phyloP scores from a whole-genome alignment of 176 grass and related monocot genomes.

The Lolium rigidum region DNA sequence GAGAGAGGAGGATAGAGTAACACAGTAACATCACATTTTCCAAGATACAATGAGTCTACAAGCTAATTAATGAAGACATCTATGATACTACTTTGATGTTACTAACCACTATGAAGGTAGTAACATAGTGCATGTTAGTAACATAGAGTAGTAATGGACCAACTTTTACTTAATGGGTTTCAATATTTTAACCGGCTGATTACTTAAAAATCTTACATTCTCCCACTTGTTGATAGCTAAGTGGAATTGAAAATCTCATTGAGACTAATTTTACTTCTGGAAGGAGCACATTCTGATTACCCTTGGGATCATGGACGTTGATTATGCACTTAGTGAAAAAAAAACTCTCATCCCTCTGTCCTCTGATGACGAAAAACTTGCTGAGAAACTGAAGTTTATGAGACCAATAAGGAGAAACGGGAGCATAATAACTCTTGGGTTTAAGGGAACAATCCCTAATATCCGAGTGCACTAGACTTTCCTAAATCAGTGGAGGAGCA shows the following conservation, averaged over 20 bases:
- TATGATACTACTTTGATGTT: too few species aligned
- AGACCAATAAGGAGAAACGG: neutral
- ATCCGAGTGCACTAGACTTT: neutral
- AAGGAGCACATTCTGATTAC: neutral
- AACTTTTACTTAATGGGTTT: too few species aligned
- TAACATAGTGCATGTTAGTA: too few species aligned
- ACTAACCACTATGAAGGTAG: too few species aligned
- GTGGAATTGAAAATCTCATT: neutral
- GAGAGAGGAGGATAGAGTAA: too few species aligned
- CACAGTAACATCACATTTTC: too few species aligned
- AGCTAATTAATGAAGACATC: too few species aligned
- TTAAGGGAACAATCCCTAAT: neutral
- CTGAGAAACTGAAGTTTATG: neutral
- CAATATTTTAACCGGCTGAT: too few species aligned
- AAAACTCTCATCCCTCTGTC: neutral
- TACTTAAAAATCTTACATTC: too few species aligned
- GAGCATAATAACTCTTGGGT: neutral
- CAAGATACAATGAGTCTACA: too few species aligned
- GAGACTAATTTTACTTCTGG: neutral
- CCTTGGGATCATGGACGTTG: neutral
- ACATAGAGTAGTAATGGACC: too few species aligned
- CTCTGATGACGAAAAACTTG: neutral
- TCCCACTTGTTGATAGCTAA: neutral
- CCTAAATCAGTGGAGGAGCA: neutral
- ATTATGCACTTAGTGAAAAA: neutral